Percentiles rank a stretch among this genome's conserved stretches.
Conservation (phyloP, 805 yeast genomes). For the Spathaspora hagerdaliae region DNA sequence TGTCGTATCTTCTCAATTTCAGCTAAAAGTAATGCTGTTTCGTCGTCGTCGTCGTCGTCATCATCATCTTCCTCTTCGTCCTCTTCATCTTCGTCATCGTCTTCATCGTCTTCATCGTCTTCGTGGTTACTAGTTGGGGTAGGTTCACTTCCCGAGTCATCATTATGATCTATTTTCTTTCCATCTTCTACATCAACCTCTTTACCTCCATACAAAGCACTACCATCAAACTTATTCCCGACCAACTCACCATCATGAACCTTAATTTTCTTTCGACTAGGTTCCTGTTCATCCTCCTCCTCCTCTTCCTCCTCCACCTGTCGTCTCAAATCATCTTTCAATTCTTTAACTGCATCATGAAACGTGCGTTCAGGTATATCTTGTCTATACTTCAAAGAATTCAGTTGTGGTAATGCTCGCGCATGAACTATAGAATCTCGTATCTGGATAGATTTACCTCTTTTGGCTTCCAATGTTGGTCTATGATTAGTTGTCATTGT, state of each 20-base stretch:
- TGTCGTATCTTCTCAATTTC: constrained; percentile 17
- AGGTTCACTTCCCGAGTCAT: not conserved
- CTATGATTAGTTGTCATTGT: constrained; percentile 36
- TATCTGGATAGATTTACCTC: constrained; percentile 24
- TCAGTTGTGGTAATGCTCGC: constrained; percentile 23
- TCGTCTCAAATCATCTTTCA: constrained; percentile 12
- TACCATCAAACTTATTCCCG: not conserved
- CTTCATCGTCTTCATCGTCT: not conserved
- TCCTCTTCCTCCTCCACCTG: constrained; percentile 2
- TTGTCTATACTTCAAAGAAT: constrained; percentile 23
- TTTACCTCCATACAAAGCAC: not conserved
- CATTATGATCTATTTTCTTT: constrained; percentile 3
- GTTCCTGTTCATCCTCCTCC: not conserved
- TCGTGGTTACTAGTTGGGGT: constrained; percentile 4
- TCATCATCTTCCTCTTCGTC: constrained; percentile 2
- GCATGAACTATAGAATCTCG: constrained; percentile 28
- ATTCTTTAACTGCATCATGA: constrained; percentile 19
- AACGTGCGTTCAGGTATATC: constrained; percentile 13
- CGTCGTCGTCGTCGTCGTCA: constrained; percentile 12
- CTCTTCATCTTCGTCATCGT: not conserved
- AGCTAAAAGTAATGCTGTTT: constrained; percentile 13
- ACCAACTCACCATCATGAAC: constrained; percentile 1
- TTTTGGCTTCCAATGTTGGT: constrained; percentile 34
- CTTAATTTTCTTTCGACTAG: constrained; percentile 5
- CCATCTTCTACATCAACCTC: not conserved